phyloP scores from a whole-genome alignment of 1,284 basidiomycete species.

The Malassezia psittaci region DNA sequence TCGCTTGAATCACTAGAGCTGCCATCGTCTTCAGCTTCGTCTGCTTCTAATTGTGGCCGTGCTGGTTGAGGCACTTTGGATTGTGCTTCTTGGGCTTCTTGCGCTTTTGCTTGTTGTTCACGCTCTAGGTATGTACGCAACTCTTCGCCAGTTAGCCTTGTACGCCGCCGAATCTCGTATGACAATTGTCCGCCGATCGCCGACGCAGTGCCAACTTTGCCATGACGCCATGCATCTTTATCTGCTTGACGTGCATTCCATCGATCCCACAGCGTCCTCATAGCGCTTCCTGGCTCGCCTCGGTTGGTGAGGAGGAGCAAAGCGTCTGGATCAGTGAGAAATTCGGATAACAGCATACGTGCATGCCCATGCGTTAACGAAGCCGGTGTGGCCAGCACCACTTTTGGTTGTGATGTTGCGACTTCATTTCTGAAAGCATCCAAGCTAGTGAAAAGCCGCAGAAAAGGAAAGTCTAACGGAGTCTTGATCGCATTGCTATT shows the following conservation, averaged over 20 bases:
- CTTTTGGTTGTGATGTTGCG: constrained; percentile 64
- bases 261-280: constrained; percentile 66
- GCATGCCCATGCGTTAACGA: constrained; percentile 88
- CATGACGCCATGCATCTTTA: constrained; percentile 68
- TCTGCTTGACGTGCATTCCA: constrained; percentile 75
- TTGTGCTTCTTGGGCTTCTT: constrained; percentile 77
- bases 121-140: constrained; percentile 69
- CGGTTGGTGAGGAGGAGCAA: constrained; percentile 31
- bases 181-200: constrained; percentile 15
- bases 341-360: constrained; percentile 69
- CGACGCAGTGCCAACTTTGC: constrained; percentile 71
- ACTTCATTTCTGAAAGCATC: constrained; percentile 69
- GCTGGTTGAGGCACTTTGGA: constrained; percentile 60
- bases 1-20: constrained; percentile 52
- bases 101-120: constrained; percentile 70
- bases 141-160: constrained; percentile 57
- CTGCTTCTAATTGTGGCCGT: constrained; percentile 76
- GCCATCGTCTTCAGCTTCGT: constrained; percentile 48
- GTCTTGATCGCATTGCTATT: constrained; percentile 14
- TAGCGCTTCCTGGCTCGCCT: constrained; percentile 69
- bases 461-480: constrained; percentile 51
- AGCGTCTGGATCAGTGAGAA: constrained; percentile 61
- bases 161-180: constrained; percentile 63
- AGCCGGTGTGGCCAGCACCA: constrained; percentile 83
- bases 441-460: constrained; percentile 78